Evolutionary conservation across 345 rosid species (phyloP).

Genomic region (Hibiscus syriacus): DNA sequence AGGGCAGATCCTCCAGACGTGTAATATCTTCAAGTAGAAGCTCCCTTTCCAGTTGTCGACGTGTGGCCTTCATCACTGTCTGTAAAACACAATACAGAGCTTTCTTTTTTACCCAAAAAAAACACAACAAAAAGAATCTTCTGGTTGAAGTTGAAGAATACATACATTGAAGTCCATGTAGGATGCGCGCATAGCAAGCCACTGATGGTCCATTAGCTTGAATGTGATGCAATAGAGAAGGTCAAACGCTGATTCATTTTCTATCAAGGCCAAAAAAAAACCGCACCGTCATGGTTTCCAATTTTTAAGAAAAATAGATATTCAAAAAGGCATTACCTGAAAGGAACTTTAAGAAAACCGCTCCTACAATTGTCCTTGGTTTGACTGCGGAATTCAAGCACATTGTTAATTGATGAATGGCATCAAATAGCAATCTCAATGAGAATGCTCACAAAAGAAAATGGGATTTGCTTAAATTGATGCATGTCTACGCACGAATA

Average conservation of each 20-base stretch:
- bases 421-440: not conserved
- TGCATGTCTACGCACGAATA: not conserved
- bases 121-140: constrained; percentile 4
- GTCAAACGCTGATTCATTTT: not conserved
- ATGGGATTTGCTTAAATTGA: not conserved
- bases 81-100: constrained; percentile 15
- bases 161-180: constrained; percentile 57
- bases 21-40: constrained; percentile 65
- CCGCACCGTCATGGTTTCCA: not conserved
- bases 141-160: not conserved
- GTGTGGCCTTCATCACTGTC: constrained; percentile 79
- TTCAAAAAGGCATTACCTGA: not conserved
- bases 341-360: not conserved
- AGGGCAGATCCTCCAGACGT: constrained; percentile 77
- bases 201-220: not conserved
- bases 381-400: constrained; percentile 6
- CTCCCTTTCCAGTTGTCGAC: constrained; percentile 87
- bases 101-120: no score
- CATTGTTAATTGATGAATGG: constrained; percentile 20
- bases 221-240: not conserved
- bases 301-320: no score
- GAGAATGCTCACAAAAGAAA: not conserved
- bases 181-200: not conserved
- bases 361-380: not conserved
- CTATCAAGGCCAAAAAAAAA: not conserved